These are phyloP conservation scores for Kwoniella europaea DNA, from an alignment of 768 basidiomycete species.

Conservation along the genomic window DNA sequence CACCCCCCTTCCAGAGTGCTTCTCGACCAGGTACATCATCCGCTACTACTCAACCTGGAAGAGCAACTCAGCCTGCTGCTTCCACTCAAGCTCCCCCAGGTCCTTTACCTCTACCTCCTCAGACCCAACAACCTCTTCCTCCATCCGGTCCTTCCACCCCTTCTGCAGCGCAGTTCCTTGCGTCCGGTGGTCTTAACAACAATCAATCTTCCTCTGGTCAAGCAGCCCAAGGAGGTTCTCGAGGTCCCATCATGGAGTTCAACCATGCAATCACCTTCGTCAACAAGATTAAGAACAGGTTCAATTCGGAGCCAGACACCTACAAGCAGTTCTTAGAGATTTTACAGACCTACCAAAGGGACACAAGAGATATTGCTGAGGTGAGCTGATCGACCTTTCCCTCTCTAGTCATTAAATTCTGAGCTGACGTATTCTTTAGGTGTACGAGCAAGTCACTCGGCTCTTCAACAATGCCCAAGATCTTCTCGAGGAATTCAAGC, in stretches of 20 bases:
- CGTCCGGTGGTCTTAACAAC: conserved; percentile 34
- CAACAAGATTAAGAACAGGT: conserved; percentile 96
- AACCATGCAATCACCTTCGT: conserved; percentile 96
- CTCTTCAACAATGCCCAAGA: conserved; percentile 58
- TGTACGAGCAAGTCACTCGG: conserved; percentile 58
- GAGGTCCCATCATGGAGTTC: conserved; percentile 51
- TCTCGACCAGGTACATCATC: conserved; percentile 11
- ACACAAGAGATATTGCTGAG: conserved; percentile 66
- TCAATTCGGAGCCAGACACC: conserved; percentile 83
- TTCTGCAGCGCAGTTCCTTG: conserved; percentile 48
- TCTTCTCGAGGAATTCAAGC: conserved; percentile 59
- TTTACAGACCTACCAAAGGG: conserved; percentile 62
- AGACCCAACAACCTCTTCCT: conserved; percentile 24
- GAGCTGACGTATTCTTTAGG: conserved; percentile 33
- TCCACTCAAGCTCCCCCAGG: conserved; percentile 17
- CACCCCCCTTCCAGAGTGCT: conserved; percentile 26
- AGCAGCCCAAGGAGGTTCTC: conserved; percentile 22
- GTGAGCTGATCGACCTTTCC: conserved; percentile 57
- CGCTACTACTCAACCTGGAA: conserved; percentile 5
- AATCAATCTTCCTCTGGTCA: background rate
- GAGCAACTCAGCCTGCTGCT: conserved; percentile 10
- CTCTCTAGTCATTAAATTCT: background rate
- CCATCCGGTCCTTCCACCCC: conserved; percentile 52
- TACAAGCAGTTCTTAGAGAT: conserved; percentile 63
- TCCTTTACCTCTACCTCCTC: conserved; percentile 31